These are phyloP conservation scores for Musa beccarii DNA, from an alignment of 176 grass and related monocot species.

Conservation along the genomic window DNA sequence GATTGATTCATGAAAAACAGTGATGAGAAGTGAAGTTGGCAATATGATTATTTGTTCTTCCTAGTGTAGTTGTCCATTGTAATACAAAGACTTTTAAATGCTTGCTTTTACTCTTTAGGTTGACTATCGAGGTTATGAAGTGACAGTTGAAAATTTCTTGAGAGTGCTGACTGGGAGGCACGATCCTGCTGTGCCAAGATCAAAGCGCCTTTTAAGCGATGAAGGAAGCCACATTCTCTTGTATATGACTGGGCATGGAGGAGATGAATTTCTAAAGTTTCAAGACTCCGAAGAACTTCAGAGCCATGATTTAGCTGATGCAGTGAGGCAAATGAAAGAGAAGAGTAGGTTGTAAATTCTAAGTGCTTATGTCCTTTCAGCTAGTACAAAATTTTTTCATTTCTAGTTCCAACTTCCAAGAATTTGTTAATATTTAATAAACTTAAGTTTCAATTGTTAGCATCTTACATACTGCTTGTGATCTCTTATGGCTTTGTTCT, in stretches of 20 bases:
- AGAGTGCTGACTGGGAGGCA: conserved; percentile 84
- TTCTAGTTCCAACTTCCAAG: not conserved
- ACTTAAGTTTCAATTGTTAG: not conserved
- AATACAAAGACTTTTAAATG: not conserved
- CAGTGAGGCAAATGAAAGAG: conserved; percentile 98
- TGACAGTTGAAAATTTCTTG: conserved; percentile 91
- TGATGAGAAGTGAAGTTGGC: not conserved
- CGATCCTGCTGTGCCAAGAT: conserved; percentile 70
- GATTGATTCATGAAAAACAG: too few relatives aligned
- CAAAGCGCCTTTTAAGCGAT: conserved; percentile 90
- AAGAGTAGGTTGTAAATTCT: conserved; percentile 55
- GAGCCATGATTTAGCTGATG: conserved; percentile 96
- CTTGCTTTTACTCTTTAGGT: conserved; percentile 38
- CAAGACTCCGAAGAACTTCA: conserved; percentile 98
- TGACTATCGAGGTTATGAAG: conserved; percentile 95
- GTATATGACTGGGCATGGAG: conserved; percentile 99
- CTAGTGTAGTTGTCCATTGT: not conserved
- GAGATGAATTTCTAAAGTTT: conserved; percentile 97
- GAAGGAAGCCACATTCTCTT: conserved; percentile 97
- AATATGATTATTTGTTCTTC: not conserved
- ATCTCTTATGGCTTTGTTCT: not conserved
- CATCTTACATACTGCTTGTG: not conserved
- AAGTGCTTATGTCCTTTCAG: not conserved
- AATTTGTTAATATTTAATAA: not conserved
- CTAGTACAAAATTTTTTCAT: not conserved